Evolutionary conservation across 805 yeast species (phyloP), one percentile per base, ranked within the genome.

Genomic region (Metschnikowia bowlesiae): DNA sequence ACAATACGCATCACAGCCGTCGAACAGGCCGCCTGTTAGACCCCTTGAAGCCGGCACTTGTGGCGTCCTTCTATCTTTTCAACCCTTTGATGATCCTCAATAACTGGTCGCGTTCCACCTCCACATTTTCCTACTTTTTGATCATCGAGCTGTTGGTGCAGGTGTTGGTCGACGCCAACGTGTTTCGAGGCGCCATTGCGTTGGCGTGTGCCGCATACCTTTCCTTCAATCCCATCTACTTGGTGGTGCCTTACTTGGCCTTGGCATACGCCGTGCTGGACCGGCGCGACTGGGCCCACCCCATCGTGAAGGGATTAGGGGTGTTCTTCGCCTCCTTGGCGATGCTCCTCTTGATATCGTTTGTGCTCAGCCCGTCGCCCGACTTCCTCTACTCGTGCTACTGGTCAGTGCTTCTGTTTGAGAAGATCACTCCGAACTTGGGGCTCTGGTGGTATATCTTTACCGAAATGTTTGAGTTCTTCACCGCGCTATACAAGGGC

Each of bases 401-500:
- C 61, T 83, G 85, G 13, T 74, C 81, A 3, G 67, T 79, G 6
- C 62, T 89, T 6, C 70, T 73, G 26, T 84, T 88, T 59, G 76
- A 76, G 36, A 91, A 89, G 55, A 81, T 90, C 53, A 76, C 84
- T 5, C 99, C 99, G 29, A 94, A 94, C 67, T 66, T 94, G 56
- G 99, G 99, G 0, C 73, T 94, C 18, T 94, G 99, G 99, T 94
- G 99, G 99, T 94, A 94, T 71, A 83, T 91, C 60, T 94, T 94
- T 73, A 87, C 92, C 39, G 99, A 94, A 67, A 87, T 94, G 82
- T 94, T 94, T 69, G 94, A 86, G 49, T 87, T 83, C 63, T 94
- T 92, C 75, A 78, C 85, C 30, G 83, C 88, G 18, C 90, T 94
- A 62, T 94, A 87, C 73, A 70, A 84, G 37, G 83, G 89, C 9